Evolutionary conservation across 2,329 filamentous ascomycete genomes (phyloP).

Genomic region (Fusarium sp.): DNA sequence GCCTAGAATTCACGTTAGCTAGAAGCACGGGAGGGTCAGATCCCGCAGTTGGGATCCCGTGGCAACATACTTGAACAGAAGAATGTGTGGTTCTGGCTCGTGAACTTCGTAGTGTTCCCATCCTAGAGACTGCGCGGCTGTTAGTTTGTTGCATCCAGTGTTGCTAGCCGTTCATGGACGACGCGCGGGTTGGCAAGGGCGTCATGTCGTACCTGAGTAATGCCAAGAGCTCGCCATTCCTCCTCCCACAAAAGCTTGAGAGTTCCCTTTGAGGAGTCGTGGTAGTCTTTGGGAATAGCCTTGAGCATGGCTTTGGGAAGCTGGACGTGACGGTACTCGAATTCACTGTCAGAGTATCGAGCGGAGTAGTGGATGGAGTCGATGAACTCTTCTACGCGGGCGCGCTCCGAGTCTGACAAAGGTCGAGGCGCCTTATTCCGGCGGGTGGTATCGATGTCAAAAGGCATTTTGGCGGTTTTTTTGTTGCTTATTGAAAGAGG

Average conservation of each 20-base stretch:
- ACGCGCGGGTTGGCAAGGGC: neutral
- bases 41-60: neutral
- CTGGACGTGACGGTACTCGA: conserved; percentile 97
- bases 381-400: conserved; percentile 88
- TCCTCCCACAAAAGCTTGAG: conserved; percentile 98
- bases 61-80: conserved; percentile 90
- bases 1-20: conserved; percentile 60
- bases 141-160: conserved; percentile 22
- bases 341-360: conserved; percentile 93
- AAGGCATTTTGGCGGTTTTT: conserved; percentile 39
- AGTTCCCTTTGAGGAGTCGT: conserved; percentile 88
- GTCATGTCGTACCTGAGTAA: conserved; percentile 80
- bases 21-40: neutral
- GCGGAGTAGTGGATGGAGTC: conserved; percentile 96
- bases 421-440: conserved; percentile 88
- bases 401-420: conserved; percentile 82
- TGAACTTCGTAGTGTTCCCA: conserved; percentile 99
- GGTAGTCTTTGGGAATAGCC: conserved; percentile 93
- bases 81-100: conserved; percentile 97
- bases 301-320: conserved; percentile 99
- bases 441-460: conserved; percentile 80
- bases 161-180: neutral
- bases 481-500: neutral
- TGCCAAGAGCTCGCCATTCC: conserved; percentile 96
- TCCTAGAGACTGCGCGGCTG: conserved; percentile 79